A percentile compares a stretch with the other conserved stretches of the same genome.
These are phyloP conservation scores for Artemisia tridentata DNA, from an alignment of 129 eudicot genomes.

Conservation along the genomic window DNA sequence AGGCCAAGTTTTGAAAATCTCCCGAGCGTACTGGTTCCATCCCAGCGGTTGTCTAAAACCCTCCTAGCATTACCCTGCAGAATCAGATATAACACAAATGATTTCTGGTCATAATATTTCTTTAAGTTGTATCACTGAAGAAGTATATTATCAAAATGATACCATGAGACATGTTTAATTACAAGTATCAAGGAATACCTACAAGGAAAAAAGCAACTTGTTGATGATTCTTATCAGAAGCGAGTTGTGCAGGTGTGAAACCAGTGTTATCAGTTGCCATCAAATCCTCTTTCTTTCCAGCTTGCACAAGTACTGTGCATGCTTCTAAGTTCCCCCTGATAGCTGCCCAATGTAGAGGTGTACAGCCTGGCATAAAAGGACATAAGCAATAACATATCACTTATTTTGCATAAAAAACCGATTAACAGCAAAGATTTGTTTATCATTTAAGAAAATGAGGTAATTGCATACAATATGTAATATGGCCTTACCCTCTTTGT, in stretches of 20 bases:
- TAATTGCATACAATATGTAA: constrained; percentile 15
- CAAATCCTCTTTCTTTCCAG: constrained; percentile 94
- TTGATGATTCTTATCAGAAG: constrained; percentile 92
- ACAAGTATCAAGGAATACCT: constrained; percentile 53
- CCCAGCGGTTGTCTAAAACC: constrained; percentile 79
- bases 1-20: constrained; percentile 81
- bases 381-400: not conserved
- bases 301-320: constrained; percentile 92
- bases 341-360: constrained; percentile 99
- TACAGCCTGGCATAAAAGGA: constrained; percentile 58
- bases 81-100: constrained; percentile 14
- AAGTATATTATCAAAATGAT: not conserved
- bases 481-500: constrained; percentile 77
- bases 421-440: not conserved
- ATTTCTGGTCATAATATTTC: constrained; percentile 8
- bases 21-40: constrained; percentile 62
- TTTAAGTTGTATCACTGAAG: not conserved
- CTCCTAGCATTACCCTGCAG: constrained; percentile 91
- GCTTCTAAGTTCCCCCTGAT: constrained; percentile 94
- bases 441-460: not conserved
- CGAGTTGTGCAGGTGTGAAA: constrained; percentile 96
- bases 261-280: constrained; percentile 88
- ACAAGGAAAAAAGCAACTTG: constrained; percentile 99
- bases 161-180: not conserved
- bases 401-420: not conserved